Evolutionary conservation across 2,329 filamentous ascomycete species (phyloP).

Genomic region (Pseudogymnoascus sp.): DNA sequence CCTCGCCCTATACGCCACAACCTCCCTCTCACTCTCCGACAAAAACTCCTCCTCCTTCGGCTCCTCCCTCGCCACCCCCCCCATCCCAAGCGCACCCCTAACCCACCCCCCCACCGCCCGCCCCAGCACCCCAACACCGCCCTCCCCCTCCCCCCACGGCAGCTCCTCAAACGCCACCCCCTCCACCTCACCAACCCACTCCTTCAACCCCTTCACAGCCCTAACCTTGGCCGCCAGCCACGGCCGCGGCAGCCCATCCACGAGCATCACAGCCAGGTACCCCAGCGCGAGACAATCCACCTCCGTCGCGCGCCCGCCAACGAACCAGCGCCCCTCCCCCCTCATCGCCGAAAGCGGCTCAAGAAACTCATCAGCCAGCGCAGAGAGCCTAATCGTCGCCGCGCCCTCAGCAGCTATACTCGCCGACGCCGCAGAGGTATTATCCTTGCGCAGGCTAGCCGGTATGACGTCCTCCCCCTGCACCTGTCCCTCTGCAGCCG

Average conservation of each 20-base stretch:
- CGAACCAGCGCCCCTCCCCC: conserved; percentile 45
- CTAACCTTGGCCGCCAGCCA: conserved; percentile 53
- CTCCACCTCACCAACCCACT: conserved; percentile 15
- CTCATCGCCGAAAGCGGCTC: conserved; percentile 59
- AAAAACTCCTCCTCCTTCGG: neutral
- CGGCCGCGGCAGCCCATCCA: conserved; percentile 49
- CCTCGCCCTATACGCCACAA: conserved; percentile 3
- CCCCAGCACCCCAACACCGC: conserved; percentile 24
- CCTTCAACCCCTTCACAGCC: conserved; percentile 23
- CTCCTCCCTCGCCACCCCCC: conserved; percentile 14
- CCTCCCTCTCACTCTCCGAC: conserved; percentile 18
- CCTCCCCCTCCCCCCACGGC: conserved; percentile 12
- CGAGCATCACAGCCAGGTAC: conserved; percentile 67
- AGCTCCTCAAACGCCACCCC: conserved; percentile 10
- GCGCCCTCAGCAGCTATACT: conserved; percentile 59
- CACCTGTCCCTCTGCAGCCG: conserved; percentile 26
- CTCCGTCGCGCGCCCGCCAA: conserved; percentile 46
- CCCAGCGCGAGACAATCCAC: conserved; percentile 76
- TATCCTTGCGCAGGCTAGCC: conserved; percentile 25
- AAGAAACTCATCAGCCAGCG: conserved; percentile 62
- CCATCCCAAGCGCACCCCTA: conserved; percentile 22
- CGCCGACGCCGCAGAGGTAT: conserved; percentile 47
- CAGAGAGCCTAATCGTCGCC: conserved; percentile 67
- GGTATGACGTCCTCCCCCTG: conserved; percentile 28
- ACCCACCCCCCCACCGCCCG: conserved; percentile 22